Percentiles rank a stretch among this genome's conserved stretches.
phyloP scores from a whole-genome alignment of 2,329 filamentous ascomycete species.

The Lasiodiplodia theobromae region DNA sequence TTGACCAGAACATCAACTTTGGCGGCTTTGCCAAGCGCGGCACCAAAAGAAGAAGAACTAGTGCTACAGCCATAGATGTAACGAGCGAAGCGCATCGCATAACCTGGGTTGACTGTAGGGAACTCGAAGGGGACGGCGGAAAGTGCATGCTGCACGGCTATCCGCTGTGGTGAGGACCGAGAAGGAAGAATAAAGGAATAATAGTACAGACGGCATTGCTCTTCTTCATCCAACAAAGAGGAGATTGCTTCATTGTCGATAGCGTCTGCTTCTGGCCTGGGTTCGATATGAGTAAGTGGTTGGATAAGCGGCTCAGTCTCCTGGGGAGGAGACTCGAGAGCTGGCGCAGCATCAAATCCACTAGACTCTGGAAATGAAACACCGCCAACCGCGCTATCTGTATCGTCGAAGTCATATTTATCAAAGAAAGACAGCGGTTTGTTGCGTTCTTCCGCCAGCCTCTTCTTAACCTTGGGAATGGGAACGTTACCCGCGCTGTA shows the following conservation, averaged over 20 bases:
- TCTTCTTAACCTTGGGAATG: conserved; percentile 52
- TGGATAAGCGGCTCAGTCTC: conserved; percentile 27
- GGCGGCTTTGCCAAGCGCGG: conserved; percentile 67
- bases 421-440: conserved; percentile 56
- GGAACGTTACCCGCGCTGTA: conserved; percentile 70
- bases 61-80: conserved; percentile 75
- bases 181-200: conserved; percentile 64
- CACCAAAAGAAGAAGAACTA: conserved; percentile 62
- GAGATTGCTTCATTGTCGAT: neutral
- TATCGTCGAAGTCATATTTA: conserved; percentile 47
- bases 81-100: conserved; percentile 63
- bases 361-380: neutral
- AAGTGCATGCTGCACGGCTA: conserved; percentile 70
- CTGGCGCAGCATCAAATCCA: conserved; percentile 39
- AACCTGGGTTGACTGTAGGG: conserved; percentile 63
- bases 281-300: conserved; percentile 4
- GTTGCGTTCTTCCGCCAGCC: conserved; percentile 25
- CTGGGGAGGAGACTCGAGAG: conserved; percentile 36
- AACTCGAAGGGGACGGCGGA: conserved; percentile 73
- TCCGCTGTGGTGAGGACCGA: conserved; percentile 64
- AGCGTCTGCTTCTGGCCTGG: neutral
- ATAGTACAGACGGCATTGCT: conserved; percentile 74
- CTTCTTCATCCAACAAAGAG: conserved; percentile 55
- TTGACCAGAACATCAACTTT: conserved; percentile 73
- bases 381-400: conserved; percentile 33